Percentiles rank a stretch among this genome's conserved stretches.
Evolutionary conservation across 177 flowering plant species (phyloP).

Genomic region (Vitis hybrid): DNA sequence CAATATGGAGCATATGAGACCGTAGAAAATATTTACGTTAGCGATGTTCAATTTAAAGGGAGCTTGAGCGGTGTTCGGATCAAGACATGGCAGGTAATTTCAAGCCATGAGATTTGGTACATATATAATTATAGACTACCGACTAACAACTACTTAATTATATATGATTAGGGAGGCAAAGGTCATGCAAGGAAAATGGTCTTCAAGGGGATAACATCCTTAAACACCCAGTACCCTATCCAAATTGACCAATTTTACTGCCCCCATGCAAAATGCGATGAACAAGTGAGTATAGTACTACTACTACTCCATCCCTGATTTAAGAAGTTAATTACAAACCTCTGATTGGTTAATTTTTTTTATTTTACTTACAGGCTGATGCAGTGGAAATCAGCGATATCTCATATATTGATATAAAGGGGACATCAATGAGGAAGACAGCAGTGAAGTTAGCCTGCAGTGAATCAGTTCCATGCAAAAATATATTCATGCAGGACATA

Average conservation of each 20-base stretch:
- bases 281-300: background rate
- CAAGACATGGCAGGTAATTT: conserved; percentile 2
- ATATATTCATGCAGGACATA: conserved; percentile 2
- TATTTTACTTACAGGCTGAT: background rate
- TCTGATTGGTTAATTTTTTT: too few relatives aligned
- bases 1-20: background rate
- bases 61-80: background rate
- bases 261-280: background rate
- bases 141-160: background rate
- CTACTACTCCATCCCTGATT: background rate
- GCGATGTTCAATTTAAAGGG: background rate
- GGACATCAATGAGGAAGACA: background rate
- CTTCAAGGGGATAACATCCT: background rate
- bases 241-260: background rate
- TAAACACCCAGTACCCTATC: background rate
- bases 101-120: background rate
- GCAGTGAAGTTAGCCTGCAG: conserved; percentile 8
- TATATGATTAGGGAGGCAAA: background rate
- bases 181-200: background rate
- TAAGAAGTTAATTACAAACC: too few relatives aligned
- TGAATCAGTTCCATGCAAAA: background rate
- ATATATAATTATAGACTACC: too few relatives aligned
- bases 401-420: background rate
- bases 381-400: background rate
- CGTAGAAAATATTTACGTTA: background rate